Percentiles rank a stretch among this genome's conserved stretches.
phyloP scores from a whole-genome alignment of 441 rosid genomes.

The Aquilaria agallochum region DNA sequence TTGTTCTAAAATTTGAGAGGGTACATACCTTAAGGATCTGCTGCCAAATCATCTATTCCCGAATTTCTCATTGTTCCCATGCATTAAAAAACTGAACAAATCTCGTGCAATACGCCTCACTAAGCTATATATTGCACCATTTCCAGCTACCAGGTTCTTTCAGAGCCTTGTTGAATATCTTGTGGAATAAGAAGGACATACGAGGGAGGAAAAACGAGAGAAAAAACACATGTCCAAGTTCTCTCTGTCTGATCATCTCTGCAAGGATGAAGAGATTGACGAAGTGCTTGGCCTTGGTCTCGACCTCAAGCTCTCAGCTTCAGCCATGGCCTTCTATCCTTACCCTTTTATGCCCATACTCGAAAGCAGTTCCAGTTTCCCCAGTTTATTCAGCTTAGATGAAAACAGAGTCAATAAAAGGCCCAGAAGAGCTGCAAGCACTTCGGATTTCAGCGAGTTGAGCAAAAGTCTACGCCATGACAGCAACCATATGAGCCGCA shows the following conservation, averaged over 20 bases:
- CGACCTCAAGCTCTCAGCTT: conserved; percentile 26
- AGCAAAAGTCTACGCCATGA: conserved; percentile 2
- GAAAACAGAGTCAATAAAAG: conserved; percentile 33
- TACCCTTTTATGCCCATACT: conserved; percentile 19
- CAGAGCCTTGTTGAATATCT: conserved; percentile 31
- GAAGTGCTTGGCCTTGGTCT: conserved; percentile 17
- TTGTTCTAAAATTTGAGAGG: conserved; percentile 7
- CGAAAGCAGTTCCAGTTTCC: conserved; percentile 8
- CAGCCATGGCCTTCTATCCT: conserved; percentile 18
- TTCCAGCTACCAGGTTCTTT: conserved; percentile 23
- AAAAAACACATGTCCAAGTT: conserved; percentile 21
- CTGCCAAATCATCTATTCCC: neutral
- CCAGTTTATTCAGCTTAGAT: conserved; percentile 10
- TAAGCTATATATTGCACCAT: conserved; percentile 10
- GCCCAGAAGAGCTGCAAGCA: conserved; percentile 23
- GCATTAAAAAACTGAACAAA: neutral
- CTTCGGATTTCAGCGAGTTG: conserved; percentile 28
- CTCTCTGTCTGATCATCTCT: conserved; percentile 18
- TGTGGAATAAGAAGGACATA: neutral
- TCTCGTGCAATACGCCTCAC: neutral
- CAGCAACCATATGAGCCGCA: conserved; percentile 18
- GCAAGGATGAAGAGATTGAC: conserved; percentile 6
- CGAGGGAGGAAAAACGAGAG: conserved; percentile 2
- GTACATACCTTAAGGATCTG: conserved; percentile 5
- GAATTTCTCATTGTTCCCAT: neutral